These are phyloP conservation scores for Boletus coccyginus DNA, from an alignment of 768 basidiomycete genomes.

Conservation along the genomic window DNA sequence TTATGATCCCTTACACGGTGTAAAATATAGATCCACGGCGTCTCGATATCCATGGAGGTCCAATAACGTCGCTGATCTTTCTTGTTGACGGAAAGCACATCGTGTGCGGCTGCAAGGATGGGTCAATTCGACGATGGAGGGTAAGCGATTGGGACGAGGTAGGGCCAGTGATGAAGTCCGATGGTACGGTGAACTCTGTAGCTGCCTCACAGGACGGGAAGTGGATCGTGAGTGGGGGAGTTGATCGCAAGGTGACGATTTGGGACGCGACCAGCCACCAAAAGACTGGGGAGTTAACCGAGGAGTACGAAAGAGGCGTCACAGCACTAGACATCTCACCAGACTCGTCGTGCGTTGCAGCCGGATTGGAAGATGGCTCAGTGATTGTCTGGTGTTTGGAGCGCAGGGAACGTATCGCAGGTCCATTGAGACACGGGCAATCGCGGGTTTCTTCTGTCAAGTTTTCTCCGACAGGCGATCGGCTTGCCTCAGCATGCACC, in stretches of 20 bases:
- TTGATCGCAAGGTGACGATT: neutral
- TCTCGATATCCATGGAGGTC: neutral
- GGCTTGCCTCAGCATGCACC: conserved; percentile 5
- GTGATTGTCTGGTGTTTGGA: neutral
- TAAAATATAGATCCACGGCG: neutral
- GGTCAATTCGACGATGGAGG: conserved; percentile 8
- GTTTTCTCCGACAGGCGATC: conserved; percentile 6
- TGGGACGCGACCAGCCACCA: conserved; percentile 2
- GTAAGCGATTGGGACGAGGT: neutral
- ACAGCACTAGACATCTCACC: conserved; percentile 8
- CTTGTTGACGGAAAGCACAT: conserved; percentile 6
- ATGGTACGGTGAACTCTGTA: neutral
- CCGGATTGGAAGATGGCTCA: conserved; percentile 2
- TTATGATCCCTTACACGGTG: neutral
- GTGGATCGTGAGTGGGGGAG: conserved; percentile 7
- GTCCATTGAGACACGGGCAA: neutral
- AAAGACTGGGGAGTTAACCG: neutral
- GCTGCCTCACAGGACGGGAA: conserved; percentile 6
- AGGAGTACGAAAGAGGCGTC: neutral
- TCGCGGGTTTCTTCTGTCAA: conserved; percentile 1
- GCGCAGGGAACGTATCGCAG: neutral
- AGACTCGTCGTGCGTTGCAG: neutral
- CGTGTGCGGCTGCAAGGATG: conserved; percentile 3
- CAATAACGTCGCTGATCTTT: conserved; percentile 5
- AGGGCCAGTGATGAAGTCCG: neutral